Base-by-base conservation (phyloP, 2,329 filamentous ascomycete genomes). In the Botrytis fragariae region DNA sequence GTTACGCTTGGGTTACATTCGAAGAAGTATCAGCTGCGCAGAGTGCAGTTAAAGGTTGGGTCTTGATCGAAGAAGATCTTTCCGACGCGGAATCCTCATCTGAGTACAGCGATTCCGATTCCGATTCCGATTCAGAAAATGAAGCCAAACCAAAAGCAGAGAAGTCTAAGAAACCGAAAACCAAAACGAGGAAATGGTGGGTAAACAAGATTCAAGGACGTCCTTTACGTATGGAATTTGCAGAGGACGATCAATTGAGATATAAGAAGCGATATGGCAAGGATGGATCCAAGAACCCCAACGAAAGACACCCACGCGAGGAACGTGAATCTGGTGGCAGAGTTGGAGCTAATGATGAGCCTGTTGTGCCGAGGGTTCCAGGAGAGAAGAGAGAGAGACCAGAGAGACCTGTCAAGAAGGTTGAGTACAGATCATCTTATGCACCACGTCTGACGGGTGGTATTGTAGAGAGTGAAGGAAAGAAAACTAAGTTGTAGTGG, bases 261-360 rank as follows among this genome's bases (percentile, higher is more conserved):
- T 99, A 99, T 83, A 95, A 95, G 85, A 99, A 98, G 86, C 90
- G 96, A 2, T 98, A 92, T 80, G 92, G 93, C 76, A 95, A 95
- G 82, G 91, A 91, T 59, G 87, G 86, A 45, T 86, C 84, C 32
- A 84, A 83, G 75, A 68, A 72, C 29, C 65, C 65, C 1, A 73
- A 44, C 62, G 74, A 61, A 25, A 59, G 70, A 69, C 65, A 69
- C 14, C 48, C 65, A 32, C 48, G 65, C 37, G 65, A 69, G n/a
- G 65, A 69, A 44, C 65, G 48, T 29, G 65, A 57, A 29, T 42
- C 72, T 63, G 75, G 72, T 39, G 72, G 73, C 67, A 73, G 73
- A 63, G 71, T 35, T 54, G 74, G 64, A 73, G 79, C 61, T 72
- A 79, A 76, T 77, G 80, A 76, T n/a, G 65, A 42, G 6, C 62